These are phyloP conservation scores for Acer negundo DNA, from an alignment of 345 rosid genomes.

Conservation along the genomic window DNA sequence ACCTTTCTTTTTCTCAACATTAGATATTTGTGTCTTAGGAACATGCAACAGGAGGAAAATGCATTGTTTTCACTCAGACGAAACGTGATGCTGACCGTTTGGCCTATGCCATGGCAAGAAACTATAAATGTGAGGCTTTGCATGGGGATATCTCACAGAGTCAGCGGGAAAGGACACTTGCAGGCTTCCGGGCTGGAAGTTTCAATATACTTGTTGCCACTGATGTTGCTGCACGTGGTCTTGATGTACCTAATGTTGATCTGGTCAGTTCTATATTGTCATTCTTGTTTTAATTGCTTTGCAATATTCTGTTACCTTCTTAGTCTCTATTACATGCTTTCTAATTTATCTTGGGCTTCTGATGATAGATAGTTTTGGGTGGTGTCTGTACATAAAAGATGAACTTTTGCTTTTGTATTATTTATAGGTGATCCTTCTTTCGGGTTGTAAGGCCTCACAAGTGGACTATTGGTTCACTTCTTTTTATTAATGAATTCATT, in stretches of 20 bases:
- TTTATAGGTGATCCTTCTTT: background rate
- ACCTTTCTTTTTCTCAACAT: conserved; percentile 18
- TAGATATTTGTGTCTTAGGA: conserved; percentile 52
- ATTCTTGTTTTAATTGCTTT: background rate
- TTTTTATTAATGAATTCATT: background rate
- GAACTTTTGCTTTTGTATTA: background rate
- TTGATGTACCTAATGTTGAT: conserved; percentile 96
- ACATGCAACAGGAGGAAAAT: conserved; percentile 96
- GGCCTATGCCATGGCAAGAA: conserved; percentile 72
- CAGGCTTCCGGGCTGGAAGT: conserved; percentile 79
- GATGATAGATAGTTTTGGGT: background rate
- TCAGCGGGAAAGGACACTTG: conserved; percentile 88
- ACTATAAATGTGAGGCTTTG: conserved; percentile 76
- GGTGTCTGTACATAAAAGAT: background rate
- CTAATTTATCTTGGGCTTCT: background rate
- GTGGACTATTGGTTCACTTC: background rate
- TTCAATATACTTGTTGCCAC: conserved; percentile 92
- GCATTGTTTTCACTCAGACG: conserved; percentile 93
- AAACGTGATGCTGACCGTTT: conserved; percentile 95
- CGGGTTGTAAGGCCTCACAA: background rate
- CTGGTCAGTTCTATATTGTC: conserved; percentile 58
- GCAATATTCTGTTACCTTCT: conserved; percentile 7
- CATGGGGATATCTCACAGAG: conserved; percentile 95
- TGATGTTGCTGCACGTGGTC: conserved; percentile 99
- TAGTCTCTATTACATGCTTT: conserved; percentile 4